phyloP scores from a whole-genome alignment of 2,329 filamentous ascomycete genomes.

The Knufia fluminis region DNA sequence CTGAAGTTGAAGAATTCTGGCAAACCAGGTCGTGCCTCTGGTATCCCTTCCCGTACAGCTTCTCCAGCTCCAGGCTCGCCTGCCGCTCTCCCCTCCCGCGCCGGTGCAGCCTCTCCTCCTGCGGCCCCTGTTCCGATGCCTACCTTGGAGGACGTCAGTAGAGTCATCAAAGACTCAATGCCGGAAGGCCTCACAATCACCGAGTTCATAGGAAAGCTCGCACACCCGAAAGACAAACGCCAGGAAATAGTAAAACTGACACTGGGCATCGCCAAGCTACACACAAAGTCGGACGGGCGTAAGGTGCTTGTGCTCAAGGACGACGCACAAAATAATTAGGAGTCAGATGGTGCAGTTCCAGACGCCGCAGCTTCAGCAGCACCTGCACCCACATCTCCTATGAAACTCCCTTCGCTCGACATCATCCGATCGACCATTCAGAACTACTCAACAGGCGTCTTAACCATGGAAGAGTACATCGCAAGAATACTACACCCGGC shows the following conservation, averaged over 20 bases:
- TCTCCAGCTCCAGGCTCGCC: not conserved
- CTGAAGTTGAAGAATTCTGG: constrained; percentile 4
- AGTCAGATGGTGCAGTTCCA: not conserved
- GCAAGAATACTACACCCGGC: too few species aligned
- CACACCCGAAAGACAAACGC: constrained; percentile 1
- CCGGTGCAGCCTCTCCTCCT: not conserved
- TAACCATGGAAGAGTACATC: too few species aligned
- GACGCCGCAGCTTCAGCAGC: too few species aligned
- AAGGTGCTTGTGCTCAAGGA: constrained; percentile 1
- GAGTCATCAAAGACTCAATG: not conserved
- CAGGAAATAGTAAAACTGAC: not conserved
- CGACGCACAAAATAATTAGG: not conserved
- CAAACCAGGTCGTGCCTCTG: not conserved
- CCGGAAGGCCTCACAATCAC: not conserved
- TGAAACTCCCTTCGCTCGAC: too few species aligned
- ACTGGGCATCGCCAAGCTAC: not conserved
- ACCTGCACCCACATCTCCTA: too few species aligned
- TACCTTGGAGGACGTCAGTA: not conserved
- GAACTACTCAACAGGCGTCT: too few species aligned
- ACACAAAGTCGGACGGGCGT: not conserved
- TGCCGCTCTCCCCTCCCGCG: not conserved
- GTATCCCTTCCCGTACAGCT: not conserved
- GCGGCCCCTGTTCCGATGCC: not conserved
- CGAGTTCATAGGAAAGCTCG: not conserved
- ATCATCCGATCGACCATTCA: too few species aligned